Evolutionary conservation across 2,329 filamentous ascomycete genomes (phyloP).

Genomic region (Colletotrichum sp.): DNA sequence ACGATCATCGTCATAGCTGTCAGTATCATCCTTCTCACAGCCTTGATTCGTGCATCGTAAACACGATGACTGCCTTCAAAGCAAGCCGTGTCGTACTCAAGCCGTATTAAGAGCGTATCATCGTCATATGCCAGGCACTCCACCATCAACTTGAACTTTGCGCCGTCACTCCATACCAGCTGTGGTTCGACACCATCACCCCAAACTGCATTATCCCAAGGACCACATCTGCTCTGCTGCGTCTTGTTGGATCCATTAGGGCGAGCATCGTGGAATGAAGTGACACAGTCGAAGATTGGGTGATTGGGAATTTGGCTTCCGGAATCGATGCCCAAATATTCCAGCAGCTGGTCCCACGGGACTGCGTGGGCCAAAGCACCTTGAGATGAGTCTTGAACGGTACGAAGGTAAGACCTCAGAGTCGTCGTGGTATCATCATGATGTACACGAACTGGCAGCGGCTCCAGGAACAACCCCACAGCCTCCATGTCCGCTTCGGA

Average conservation of each 20-base stretch:
- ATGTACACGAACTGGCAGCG: neutral
- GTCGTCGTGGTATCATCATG: neutral
- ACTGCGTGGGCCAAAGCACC: constrained; percentile 31
- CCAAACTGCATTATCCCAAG: neutral
- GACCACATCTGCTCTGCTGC: neutral
- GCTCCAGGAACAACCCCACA: neutral
- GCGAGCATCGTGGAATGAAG: constrained; percentile 25
- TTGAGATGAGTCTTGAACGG: constrained; percentile 25
- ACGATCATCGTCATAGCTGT: neutral
- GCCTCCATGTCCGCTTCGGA: neutral
- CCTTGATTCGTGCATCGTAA: neutral
- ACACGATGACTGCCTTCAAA: neutral
- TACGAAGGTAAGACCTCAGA: neutral
- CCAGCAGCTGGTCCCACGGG: constrained; percentile 33
- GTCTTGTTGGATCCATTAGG: neutral
- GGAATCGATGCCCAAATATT: constrained; percentile 18
- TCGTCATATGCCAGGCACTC: constrained; percentile 18
- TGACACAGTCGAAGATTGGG: constrained; percentile 27
- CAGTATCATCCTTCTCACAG: neutral
- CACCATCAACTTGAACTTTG: constrained; percentile 24
- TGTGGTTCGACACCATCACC: neutral
- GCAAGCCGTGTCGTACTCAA: constrained; percentile 19
- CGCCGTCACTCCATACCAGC: constrained; percentile 15
- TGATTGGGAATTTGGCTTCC: constrained; percentile 12
- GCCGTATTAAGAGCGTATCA: neutral